These are phyloP conservation scores for Actinomortierella ambigua DNA, from an alignment of 371 early-diverging fungal species.

Conservation along the genomic window DNA sequence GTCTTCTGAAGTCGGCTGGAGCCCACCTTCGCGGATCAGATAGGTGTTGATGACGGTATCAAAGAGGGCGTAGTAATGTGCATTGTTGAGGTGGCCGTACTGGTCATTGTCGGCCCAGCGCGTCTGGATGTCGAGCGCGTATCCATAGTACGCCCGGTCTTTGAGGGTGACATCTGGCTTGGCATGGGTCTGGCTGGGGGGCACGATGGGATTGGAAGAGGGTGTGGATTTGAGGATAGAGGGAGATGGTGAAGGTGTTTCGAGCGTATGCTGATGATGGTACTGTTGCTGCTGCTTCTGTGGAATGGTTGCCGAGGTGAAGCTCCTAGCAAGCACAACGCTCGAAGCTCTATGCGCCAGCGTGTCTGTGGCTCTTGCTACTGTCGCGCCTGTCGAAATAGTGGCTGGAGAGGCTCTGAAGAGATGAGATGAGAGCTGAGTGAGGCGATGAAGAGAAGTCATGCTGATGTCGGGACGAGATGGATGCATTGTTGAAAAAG, in stretches of 20 bases:
- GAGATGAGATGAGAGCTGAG: slow-evolving; percentile 22
- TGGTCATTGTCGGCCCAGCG: slow-evolving; percentile 68
- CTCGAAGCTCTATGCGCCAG: neutral
- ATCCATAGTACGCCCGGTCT: slow-evolving; percentile 45
- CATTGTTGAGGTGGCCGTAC: slow-evolving; percentile 71
- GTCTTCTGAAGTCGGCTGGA: slow-evolving; percentile 44
- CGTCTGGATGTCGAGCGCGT: slow-evolving; percentile 44
- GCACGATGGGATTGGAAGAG: neutral
- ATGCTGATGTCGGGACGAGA: slow-evolving; percentile 5
- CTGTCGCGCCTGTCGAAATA: neutral
- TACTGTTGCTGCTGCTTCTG: no score
- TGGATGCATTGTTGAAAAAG: neutral
- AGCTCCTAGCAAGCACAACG: slow-evolving; percentile 10
- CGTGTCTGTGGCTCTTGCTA: neutral
- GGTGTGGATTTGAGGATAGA: neutral
- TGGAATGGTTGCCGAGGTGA: slow-evolving; percentile 10
- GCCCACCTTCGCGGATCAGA: slow-evolving; percentile 54
- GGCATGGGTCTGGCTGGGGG: neutral
- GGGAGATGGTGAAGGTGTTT: no score
- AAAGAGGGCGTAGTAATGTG: slow-evolving; percentile 62
- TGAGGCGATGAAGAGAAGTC: slow-evolving; percentile 24
- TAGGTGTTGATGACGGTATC: slow-evolving; percentile 66
- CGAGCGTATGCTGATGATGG: no score
- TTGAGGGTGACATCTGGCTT: slow-evolving; percentile 19
- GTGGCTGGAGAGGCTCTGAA: slow-evolving; percentile 8